Evolutionary conservation across 2,329 filamentous ascomycete genomes (phyloP), one percentile per base, ranked within the genome.

Genomic region (Bimuria novae-zelandiae): DNA sequence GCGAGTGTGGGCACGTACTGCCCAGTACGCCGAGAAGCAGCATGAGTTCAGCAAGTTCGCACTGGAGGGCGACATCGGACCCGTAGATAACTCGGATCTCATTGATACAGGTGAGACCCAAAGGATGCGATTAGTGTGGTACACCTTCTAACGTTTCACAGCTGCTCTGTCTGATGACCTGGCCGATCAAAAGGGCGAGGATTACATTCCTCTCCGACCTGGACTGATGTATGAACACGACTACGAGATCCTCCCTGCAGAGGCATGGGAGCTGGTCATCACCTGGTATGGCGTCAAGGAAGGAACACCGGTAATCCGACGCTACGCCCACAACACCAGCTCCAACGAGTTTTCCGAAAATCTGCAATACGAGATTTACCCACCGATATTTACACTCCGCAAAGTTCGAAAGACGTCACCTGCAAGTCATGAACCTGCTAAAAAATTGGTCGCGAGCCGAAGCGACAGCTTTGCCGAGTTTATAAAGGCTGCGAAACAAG

Each of bases 51-150:
- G 81, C 55, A 89, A 89, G 57, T 76, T 80, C n/a, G 81, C 82
- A 8, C 69, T 79, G 10, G 82, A 87, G 52, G 84, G 83, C 6
- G 82, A 84, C 4, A 82, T 94, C 51, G 92, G 92, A 1, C 89
- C 90, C 0, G 83, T 97, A 27, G 91, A 97, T 77, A 97, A 97
- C 69, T 86, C 89, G 0, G 89, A 92, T 67, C 86, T 97, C 42
- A 72, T 71, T 16, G 70, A 73, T 30, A 49, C 56, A 45, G 57
- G 62, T 63, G 52, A 16, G 51, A 42, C 48, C 10, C 33, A 8
- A 8, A 23, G 10, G 14, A 3, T 42, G 6, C 14, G 14, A 36
- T 17, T 36, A 33, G n/a, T 21, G 12, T n/a, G 32, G 2, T 11
- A 14, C 16, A 30, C 30, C 17, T 25, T 17, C 27, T 51, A 14